Evolutionary conservation across 192 early-diverging fungal species (phyloP), one percentile per base, ranked within the genome.

Genomic region (Mortierella hygrophila): DNA sequence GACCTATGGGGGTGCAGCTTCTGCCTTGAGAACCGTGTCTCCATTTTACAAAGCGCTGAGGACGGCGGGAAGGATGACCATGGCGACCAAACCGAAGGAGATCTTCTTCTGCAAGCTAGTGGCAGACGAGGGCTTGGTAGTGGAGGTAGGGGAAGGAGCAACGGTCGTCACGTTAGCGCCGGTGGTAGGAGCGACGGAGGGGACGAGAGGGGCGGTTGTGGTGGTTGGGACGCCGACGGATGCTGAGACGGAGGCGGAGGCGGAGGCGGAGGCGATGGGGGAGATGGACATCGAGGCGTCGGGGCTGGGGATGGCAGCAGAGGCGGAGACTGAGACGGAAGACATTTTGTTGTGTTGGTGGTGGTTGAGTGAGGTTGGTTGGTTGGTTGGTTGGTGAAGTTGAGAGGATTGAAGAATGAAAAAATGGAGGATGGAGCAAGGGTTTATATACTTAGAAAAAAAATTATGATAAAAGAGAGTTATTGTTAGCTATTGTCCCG

Each of bases 41-140:
- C 44, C 16, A 20, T 11, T 68, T 75, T 83, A 83, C 82, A 83
- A 42, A 20, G 82, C 82, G 52, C 63, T 83, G 47, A 83, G 18
- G 72, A 83, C 32, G 13, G 77, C 82, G 13, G 82, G 82, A n/a
- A 83, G 47, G 72, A 83, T 75, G 44, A 83, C 20, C 76, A 83
- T 52, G 72, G 47, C 77, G 3, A 69, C 76, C 4, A 78, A 37
- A 23, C 74, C 40, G 29, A 49, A 46, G 0, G 82, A 75, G 5
- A 74, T 21, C 77, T 83, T 83, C 68, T 78, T 83, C 77, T 83
- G 82, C 18, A 78, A 38, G 44, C 26, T 83, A 26, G 72, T 78
- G 13, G 82, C 76, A 26, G 65, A 37, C 6, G 76, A 77, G 11
- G 75, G 68, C 76, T 72, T 83, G 72, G 38, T 38, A 11, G 74